Evolutionary conservation across 2,329 filamentous ascomycete genomes (phyloP).

Genomic region (Fusarium ramigenum): DNA sequence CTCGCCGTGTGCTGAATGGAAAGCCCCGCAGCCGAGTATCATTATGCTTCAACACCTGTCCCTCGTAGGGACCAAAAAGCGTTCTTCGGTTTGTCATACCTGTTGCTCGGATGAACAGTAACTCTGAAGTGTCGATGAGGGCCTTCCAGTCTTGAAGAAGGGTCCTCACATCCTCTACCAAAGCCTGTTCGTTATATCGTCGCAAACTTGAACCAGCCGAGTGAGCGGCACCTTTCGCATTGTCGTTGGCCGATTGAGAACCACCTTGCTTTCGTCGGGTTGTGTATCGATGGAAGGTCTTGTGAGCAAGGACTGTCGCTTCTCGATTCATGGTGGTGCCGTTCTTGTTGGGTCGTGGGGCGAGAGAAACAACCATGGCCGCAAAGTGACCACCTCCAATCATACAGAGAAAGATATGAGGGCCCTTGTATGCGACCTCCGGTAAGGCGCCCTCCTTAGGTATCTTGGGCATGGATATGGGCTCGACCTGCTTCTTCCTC

Average conservation of each 20-base stretch:
- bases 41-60: slow-evolving; percentile 80
- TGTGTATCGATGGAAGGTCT: slow-evolving; percentile 97
- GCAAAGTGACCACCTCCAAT: slow-evolving; percentile 98
- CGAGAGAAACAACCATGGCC: slow-evolving; percentile 91
- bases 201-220: slow-evolving; percentile 91
- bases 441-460: slow-evolving; percentile 67
- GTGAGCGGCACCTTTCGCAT: slow-evolving; percentile 91
- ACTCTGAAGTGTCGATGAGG: slow-evolving; percentile 83
- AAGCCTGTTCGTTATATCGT: slow-evolving; percentile 91
- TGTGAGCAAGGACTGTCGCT: slow-evolving; percentile 90
- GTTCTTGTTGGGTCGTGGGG: slow-evolving; percentile 79
- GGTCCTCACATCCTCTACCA: slow-evolving; percentile 86
- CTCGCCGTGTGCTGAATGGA: slow-evolving; percentile 90
- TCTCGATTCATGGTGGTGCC: slow-evolving; percentile 79
- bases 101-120: slow-evolving; percentile 90
- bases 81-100: slow-evolving; percentile 87
- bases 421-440: slow-evolving; percentile 69
- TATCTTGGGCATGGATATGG: slow-evolving; percentile 63
- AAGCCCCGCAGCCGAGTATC: slow-evolving; percentile 87
- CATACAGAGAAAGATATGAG: slow-evolving; percentile 97
- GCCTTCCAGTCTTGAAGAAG: slow-evolving; percentile 85
- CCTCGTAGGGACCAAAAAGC: slow-evolving; percentile 90
- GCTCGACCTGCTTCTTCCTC: slow-evolving; percentile 78
- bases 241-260: slow-evolving; percentile 91
- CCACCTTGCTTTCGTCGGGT: slow-evolving; percentile 96